Percentiles rank a stretch among this genome's conserved stretches.
Conservation (phyloP, 495 filamentous ascomycete genomes). For the Penicillium egyptiacum region DNA sequence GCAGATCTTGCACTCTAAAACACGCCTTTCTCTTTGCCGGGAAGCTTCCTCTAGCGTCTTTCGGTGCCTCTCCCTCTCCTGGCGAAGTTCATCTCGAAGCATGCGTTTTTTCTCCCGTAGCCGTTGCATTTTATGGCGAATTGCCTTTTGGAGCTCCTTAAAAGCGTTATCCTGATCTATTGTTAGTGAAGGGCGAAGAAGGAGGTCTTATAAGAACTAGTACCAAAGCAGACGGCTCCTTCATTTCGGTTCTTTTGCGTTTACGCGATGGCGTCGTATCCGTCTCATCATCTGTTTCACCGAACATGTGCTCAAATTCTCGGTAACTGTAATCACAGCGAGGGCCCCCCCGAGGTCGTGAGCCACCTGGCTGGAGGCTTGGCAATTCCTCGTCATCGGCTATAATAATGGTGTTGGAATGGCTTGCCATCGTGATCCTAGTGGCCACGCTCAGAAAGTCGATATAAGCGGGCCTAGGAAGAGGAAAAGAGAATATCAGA, state of each 20-base stretch:
- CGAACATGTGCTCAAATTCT: background rate
- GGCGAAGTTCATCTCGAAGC: constrained; percentile 13
- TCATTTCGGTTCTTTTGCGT: constrained; percentile 10
- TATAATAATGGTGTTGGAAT: too few species aligned
- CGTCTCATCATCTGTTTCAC: background rate
- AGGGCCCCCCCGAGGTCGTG: constrained; percentile 7
- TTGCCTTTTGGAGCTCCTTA: background rate
- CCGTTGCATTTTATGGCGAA: constrained; percentile 5
- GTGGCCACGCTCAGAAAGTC: too few species aligned
- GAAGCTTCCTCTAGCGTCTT: constrained; percentile 6
- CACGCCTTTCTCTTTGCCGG: background rate
- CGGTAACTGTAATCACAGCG: constrained; percentile 7
- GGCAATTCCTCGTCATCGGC: too few species aligned
- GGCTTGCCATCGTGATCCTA: too few species aligned
- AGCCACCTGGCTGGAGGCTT: too few species aligned
- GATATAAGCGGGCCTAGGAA: too few species aligned
- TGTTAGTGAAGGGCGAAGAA: constrained; percentile 3
- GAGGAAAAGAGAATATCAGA: background rate
- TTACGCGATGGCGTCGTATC: constrained; percentile 6
- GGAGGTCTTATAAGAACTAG: constrained; percentile 4
- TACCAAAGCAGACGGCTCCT: constrained; percentile 9
- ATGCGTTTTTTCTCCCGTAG: constrained; percentile 12
- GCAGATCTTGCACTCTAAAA: background rate
- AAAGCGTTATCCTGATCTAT: constrained; percentile 3
- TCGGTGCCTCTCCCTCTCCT: constrained; percentile 14